Percentiles rank a stretch among this genome's conserved stretches.
These are phyloP conservation scores for Limnomonas spitsbergensis DNA, from an alignment of 139 green algal genomes.

Conservation along the genomic window DNA sequence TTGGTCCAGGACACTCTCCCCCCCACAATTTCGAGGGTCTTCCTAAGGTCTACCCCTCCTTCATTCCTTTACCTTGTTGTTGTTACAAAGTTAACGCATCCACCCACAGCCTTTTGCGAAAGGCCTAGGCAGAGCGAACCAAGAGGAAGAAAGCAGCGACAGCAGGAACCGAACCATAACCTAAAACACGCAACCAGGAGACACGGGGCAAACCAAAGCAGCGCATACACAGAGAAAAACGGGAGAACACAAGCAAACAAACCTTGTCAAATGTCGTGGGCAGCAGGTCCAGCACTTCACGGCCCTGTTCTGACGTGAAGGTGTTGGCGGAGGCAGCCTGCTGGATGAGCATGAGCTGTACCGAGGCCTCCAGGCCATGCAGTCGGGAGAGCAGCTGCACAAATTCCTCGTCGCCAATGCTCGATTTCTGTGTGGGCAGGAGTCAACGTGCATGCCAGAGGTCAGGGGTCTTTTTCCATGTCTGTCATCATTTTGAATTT, in stretches of 20 bases:
- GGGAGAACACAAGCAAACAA: not conserved
- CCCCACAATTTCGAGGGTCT: too few relatives aligned
- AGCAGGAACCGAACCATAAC: too few relatives aligned
- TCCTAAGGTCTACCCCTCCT: too few relatives aligned
- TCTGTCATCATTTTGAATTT: too few relatives aligned
- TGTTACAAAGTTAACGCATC: not conserved
- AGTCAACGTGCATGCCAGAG: too few relatives aligned
- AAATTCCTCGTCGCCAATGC: conserved; percentile 8
- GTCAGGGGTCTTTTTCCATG: too few relatives aligned
- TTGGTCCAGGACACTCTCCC: too few relatives aligned
- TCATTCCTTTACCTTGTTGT: too few relatives aligned
- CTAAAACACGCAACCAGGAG: too few relatives aligned
- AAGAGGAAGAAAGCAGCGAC: too few relatives aligned
- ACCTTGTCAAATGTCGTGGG: conserved; percentile 42
- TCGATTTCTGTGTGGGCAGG: conserved; percentile 3
- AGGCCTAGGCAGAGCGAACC: not conserved
- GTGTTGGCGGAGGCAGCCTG: not conserved
- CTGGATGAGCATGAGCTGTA: not conserved
- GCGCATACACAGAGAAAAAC: too few relatives aligned
- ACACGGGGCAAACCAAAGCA: too few relatives aligned
- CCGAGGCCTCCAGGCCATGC: not conserved
- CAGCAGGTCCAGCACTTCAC: conserved; percentile 22
- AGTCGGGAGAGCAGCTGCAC: not conserved
- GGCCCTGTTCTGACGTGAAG: conserved; percentile 33
- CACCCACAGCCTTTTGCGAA: not conserved